These are phyloP conservation scores for Rosa lucieae DNA, from an alignment of 306 rosid genomes.

Conservation along the genomic window DNA sequence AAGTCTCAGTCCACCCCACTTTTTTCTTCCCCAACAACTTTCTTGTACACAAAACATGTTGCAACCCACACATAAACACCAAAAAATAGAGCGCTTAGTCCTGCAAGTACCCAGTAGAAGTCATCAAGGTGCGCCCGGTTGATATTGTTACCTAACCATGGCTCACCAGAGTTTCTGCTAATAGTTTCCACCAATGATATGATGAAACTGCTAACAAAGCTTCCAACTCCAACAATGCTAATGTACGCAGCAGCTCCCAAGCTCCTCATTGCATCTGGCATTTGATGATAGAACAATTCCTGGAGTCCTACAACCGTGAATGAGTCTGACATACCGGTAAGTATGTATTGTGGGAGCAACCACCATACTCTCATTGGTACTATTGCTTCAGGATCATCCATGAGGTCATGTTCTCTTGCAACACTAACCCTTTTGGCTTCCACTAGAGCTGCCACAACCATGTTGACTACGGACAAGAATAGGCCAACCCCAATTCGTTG, in stretches of 20 bases:
- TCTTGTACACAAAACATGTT: constrained; percentile 51
- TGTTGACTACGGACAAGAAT: constrained; percentile 49
- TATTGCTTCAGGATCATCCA: constrained; percentile 41
- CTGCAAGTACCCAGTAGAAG: constrained; percentile 67
- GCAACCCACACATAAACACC: constrained; percentile 46
- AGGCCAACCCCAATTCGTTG: constrained; percentile 72
- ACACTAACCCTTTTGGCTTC: constrained; percentile 54
- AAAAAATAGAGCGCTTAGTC: constrained; percentile 43
- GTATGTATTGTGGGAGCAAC: constrained; percentile 69
- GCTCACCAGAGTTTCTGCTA: constrained; percentile 25
- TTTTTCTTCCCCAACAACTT: constrained; percentile 31
- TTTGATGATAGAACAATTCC: constrained; percentile 64
- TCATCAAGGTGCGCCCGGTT: constrained; percentile 64
- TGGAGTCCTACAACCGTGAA: constrained; percentile 60
- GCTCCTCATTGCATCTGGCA: constrained; percentile 63
- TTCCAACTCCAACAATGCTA: constrained; percentile 56
- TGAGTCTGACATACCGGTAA: constrained; percentile 51
- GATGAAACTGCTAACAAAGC: constrained; percentile 42
- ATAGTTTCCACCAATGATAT: constrained; percentile 37
- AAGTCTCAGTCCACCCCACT: background rate
- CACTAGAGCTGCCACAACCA: constrained; percentile 54
- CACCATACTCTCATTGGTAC: constrained; percentile 73
- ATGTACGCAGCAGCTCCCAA: constrained; percentile 71
- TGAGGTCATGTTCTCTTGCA: constrained; percentile 38
- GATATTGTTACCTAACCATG: constrained; percentile 58